These are phyloP conservation scores for Pythium sp. DNA, from an alignment of 352 stramenopile genomes.

Conservation along the genomic window DNA sequence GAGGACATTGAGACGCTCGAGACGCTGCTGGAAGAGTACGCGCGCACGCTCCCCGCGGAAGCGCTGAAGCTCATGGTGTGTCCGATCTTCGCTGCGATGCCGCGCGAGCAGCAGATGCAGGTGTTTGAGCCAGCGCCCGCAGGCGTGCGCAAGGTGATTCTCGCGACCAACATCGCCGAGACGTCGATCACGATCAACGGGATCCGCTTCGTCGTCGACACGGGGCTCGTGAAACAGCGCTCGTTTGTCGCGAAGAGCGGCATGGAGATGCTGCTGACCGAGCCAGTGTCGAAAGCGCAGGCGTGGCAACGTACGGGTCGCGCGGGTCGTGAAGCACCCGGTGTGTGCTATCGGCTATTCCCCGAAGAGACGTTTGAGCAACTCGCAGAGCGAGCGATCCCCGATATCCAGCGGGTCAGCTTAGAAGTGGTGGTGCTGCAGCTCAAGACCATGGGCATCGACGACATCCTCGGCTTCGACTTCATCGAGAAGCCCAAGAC, in stretches of 20 bases:
- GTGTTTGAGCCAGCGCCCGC: constrained; percentile 87
- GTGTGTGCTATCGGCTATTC: constrained; percentile 83
- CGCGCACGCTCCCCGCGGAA: constrained; percentile 60
- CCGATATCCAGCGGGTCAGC: constrained; percentile 87
- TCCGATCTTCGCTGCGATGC: constrained; percentile 95
- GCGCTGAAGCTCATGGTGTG: constrained; percentile 86
- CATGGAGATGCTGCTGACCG: constrained; percentile 88
- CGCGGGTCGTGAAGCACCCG: constrained; percentile 79
- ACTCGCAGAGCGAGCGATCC: constrained; percentile 65
- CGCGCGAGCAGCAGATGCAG: constrained; percentile 92
- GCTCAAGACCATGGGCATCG: constrained; percentile 85
- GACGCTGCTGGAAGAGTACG: constrained; percentile 82
- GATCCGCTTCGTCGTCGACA: constrained; percentile 87
- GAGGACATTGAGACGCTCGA: constrained; percentile 95
- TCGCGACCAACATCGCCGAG: constrained; percentile 96
- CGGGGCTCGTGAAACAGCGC: constrained; percentile 85
- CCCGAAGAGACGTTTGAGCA: constrained; percentile 85
- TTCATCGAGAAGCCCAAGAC: constrained; percentile 87
- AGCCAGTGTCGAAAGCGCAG: constrained; percentile 87
- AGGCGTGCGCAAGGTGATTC: constrained; percentile 91
- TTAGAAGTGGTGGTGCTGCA: constrained; percentile 81
- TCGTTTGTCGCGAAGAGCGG: constrained; percentile 85
- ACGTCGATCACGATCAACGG: constrained; percentile 99
- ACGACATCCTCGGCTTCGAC: constrained; percentile 83
- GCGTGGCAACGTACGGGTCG: constrained; percentile 90